phyloP scores from a whole-genome alignment of 2,329 filamentous ascomycete species.

The Apiospora aurea region DNA sequence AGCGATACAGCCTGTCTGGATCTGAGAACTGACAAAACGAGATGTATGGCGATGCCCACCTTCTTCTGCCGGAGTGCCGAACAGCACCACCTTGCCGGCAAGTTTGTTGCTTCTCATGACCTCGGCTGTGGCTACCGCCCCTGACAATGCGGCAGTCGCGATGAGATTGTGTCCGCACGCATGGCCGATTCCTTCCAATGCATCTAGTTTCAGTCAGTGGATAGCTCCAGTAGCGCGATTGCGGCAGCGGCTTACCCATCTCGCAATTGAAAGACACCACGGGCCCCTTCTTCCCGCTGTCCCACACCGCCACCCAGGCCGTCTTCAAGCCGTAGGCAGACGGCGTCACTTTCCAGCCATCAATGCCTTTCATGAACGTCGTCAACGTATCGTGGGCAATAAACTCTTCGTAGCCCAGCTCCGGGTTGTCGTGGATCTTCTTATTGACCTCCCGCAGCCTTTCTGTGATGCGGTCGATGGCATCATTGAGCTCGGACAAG shows the following conservation, averaged over 20 bases:
- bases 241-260: constrained; percentile 45
- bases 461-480: constrained; percentile 47
- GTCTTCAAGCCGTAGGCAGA: constrained; percentile 60
- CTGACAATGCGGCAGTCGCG: constrained; percentile 55
- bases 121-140: constrained; percentile 54
- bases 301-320: constrained; percentile 59
- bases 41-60: constrained; percentile 37
- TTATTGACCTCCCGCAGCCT: constrained; percentile 54
- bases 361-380: constrained; percentile 50
- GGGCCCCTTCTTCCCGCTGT: constrained; percentile 53
- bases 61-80: constrained; percentile 63
- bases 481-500: constrained; percentile 46
- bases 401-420: constrained; percentile 55
- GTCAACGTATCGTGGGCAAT: constrained; percentile 59
- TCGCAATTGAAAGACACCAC: constrained; percentile 56
- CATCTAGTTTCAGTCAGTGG: constrained; percentile 43
- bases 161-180: constrained; percentile 64
- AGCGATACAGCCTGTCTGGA: too few relatives aligned
- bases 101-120: constrained; percentile 50
- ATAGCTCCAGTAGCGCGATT: rapidly evolving
- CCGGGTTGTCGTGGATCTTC: constrained; percentile 59
- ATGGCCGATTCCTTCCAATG: constrained; percentile 58
- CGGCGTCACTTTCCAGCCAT: constrained; percentile 57
- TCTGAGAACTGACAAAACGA: too few relatives aligned
- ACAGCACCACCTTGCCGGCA: constrained; percentile 52